phyloP scores from a whole-genome alignment of 2,329 filamentous ascomycete genomes.

The Exophiala calicioides region DNA sequence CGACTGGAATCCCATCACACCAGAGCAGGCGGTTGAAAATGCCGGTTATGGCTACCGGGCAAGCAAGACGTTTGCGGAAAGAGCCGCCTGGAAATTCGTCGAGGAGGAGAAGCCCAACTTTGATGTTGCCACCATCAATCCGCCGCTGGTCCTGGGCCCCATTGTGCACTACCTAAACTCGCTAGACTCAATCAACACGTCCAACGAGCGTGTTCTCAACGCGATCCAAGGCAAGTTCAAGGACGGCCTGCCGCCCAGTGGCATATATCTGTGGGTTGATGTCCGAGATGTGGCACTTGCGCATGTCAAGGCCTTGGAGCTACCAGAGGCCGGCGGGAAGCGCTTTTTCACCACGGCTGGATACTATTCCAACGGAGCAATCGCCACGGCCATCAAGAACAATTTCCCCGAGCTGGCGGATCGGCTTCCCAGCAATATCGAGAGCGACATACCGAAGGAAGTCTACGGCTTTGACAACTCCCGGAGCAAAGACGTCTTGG shows the following conservation, averaged over 20 bases:
- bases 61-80: constrained; percentile 66
- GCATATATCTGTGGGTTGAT: constrained; percentile 60
- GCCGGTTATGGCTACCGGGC: constrained; percentile 45
- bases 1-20: constrained; percentile 48
- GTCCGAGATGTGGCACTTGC: constrained; percentile 52
- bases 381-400: constrained; percentile 45
- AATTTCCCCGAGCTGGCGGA: constrained; percentile 44
- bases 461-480: constrained; percentile 47
- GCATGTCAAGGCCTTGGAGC: constrained; percentile 50
- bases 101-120: constrained; percentile 59
- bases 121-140: constrained; percentile 62
- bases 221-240: constrained; percentile 28
- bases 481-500: constrained; percentile 44
- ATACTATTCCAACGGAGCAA: constrained; percentile 44
- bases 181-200: constrained; percentile 69
- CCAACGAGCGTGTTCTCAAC: constrained; percentile 66
- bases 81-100: constrained; percentile 66
- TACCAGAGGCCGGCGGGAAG: constrained; percentile 47
- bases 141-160: constrained; percentile 65
- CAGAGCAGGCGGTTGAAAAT: constrained; percentile 41
- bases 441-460: constrained; percentile 57
- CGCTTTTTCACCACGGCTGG: constrained; percentile 49
- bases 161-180: constrained; percentile 64
- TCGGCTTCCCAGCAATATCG: constrained; percentile 49
- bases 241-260: constrained; percentile 43